Evolutionary conservation across 2,329 filamentous ascomycete genomes (phyloP), one percentile per base, ranked within the genome.

Genomic region (Phyllosticta citriasiana): DNA sequence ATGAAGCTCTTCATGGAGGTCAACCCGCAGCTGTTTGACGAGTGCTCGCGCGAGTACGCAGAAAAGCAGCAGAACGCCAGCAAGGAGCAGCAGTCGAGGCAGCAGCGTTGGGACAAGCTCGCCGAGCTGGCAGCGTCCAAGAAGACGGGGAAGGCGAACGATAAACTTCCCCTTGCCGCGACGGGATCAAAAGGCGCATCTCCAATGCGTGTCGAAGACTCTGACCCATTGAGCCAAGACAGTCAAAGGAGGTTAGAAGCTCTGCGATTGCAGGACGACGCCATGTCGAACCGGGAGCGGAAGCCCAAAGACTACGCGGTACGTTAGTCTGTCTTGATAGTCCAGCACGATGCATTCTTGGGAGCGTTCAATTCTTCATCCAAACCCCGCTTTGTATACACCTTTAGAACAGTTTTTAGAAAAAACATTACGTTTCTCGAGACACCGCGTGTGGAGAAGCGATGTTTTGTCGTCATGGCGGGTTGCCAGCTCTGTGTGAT

Each of bases 1-100:
- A 97, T 99, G 94, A 99, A 99, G 75, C 84, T 99, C 47, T 99
- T 99, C 76, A 99, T 99, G 94, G 94, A 99, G 74, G 97, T 99
- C 70, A 97, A 97, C 74, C 94, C 94, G 9, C 92, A 97, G 74
- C 84, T 99, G 24, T 99, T 99, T 69, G 94, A 99, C 68, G 94
- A 99, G 72, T 99, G 94, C 77, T 97, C 94, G 40, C 93, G 97
- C 71, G 92, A 97, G 66, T 99, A 99, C 76, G 95, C 92, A 4
- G 93, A 97, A 74, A 88, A 94, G 69, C 93, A 97, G 76, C 96
- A 96, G 76, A 94, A 85, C 65, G 91, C 92, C 3, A 86, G 89
- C n/a, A 84, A 90, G 63, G 86, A 92, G 61, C 88, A 97, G 74
- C 86, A 88, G 65, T 81, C 86, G 65, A 86, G 94, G 66, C 87